A percentile compares a stretch with the other conserved stretches of the same genome.
phyloP scores from a whole-genome alignment of 139 green algal genomes.

The Chlamydomonas asymmetrica region DNA sequence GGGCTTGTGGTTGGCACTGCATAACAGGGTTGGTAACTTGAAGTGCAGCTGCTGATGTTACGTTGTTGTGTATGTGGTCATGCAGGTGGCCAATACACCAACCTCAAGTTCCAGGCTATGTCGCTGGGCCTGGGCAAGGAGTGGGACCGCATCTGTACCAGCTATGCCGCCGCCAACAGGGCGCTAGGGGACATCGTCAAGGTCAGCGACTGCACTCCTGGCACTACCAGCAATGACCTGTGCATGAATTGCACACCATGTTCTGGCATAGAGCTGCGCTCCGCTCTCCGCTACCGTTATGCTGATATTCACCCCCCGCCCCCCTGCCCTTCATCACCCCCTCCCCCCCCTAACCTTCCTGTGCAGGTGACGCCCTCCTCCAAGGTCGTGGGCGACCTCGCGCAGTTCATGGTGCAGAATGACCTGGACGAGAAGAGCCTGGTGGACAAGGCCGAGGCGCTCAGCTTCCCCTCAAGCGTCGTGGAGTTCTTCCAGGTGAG shows the following conservation, averaged over 20 bases:
- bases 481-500: slow-evolving; percentile 85
- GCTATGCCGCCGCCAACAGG: slow-evolving; percentile 88
- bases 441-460: slow-evolving; percentile 74
- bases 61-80: too few species aligned
- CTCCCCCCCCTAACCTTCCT: neutral
- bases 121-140: slow-evolving; percentile 79
- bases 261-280: too few species aligned
- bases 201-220: too few species aligned
- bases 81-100: slow-evolving; percentile 39
- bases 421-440: slow-evolving; percentile 75
- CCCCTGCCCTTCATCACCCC: neutral
- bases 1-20: too few species aligned
- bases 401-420: slow-evolving; percentile 96
- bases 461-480: slow-evolving; percentile 82
- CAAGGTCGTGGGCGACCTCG: slow-evolving; percentile 88
- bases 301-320: too few species aligned
- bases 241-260: too few species aligned
- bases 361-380: slow-evolving; percentile 47
- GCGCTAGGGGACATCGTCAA: slow-evolving; percentile 94
- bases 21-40: too few species aligned
- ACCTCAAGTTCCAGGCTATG: slow-evolving; percentile 57
- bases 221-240: too few species aligned
- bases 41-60: too few species aligned
- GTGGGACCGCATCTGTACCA: slow-evolving; percentile 83
- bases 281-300: too few species aligned